Conservation (phyloP, 805 yeast species). For the Candida coquimbonensis region DNA sequence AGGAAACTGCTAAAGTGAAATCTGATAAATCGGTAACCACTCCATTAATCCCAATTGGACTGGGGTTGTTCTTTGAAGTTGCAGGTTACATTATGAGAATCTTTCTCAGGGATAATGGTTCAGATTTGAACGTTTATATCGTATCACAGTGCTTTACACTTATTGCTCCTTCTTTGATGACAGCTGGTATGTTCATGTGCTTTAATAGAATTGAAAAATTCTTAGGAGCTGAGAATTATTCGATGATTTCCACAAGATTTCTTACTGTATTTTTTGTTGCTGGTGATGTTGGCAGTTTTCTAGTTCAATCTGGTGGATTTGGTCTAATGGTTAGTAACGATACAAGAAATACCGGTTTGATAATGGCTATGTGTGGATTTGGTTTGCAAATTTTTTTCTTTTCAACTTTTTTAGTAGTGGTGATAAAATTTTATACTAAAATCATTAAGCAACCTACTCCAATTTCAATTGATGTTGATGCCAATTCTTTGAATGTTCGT, state of each 20-base stretch:
- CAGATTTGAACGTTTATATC: neutral
- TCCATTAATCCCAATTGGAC: neutral
- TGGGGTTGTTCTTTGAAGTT: neutral
- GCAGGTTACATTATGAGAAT: neutral
- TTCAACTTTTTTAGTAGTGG: neutral
- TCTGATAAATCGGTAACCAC: too few species aligned
- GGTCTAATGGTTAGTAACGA: neutral
- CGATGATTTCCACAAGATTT: neutral
- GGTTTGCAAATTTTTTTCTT: slow-evolving; percentile 1
- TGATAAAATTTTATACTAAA: neutral
- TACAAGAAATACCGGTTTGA: neutral
- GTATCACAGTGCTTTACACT: neutral
- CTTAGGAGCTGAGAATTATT: neutral
- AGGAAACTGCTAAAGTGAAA: neutral
- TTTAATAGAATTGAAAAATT: slow-evolving; percentile 1
- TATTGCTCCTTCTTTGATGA: slow-evolving; percentile 1
- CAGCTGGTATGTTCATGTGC: slow-evolving; percentile 3
- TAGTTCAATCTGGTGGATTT: neutral
- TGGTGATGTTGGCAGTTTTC: slow-evolving; percentile 3
- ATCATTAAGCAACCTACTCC: neutral
- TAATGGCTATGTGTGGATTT: slow-evolving; percentile 1
- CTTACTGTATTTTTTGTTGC: slow-evolving; percentile 1
- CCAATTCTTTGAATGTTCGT: neutral
- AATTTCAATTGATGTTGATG: neutral
- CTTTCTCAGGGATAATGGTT: neutral